Evolutionary conservation across 495 filamentous ascomycete species (phyloP), one percentile per base, ranked within the genome.

Genomic region (Clavariopsis aquatica): DNA sequence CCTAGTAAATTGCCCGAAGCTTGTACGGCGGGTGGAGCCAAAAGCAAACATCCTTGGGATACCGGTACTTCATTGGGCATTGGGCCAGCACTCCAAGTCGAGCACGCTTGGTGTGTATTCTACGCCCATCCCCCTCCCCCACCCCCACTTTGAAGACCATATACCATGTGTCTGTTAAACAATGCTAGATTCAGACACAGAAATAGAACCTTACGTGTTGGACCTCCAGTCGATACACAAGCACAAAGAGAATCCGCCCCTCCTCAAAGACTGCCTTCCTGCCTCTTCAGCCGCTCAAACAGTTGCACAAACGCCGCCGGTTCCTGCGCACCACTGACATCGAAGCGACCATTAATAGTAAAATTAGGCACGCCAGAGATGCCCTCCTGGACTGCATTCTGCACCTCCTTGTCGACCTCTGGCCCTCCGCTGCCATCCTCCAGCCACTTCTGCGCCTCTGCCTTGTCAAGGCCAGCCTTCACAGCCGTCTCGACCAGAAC

Each of bases 281-380:
- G 46, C 31, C 36, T 73, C 63, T 77, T 77, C 54, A 77, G 57
- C 49, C 69, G 45, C 54, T 72, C 69, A 57, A 77, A 77, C 6
- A 76, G 52, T 65, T 74, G 66, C 57, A 75, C 60, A 52, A 75
- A 77, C 3, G 71, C 72, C n/a, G 64, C 56, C 20, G 75, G 74
- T 34, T 77, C 75, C 65, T 77, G 70, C 24, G 74, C 74, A 10
- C 75, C 75, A 12, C 68, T 59, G 55, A 77, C 63, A 56, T 74
- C 71, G 36, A 73, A 75, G 51, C 60, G 60, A 20, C 65, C 73
- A 38, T 75, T 71, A 36, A 77, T 69, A 0, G 81, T 84, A 69
- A 91, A 92, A 71, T 89, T 82, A 1, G 91, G 91, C 62, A 95
- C 92, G 0, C 89, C 91, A 24, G 74, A 80, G 36, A 95, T 82